Base-by-base conservation (phyloP, 176 grass and related monocot genomes). In the Rhynchospora tenuis region DNA sequence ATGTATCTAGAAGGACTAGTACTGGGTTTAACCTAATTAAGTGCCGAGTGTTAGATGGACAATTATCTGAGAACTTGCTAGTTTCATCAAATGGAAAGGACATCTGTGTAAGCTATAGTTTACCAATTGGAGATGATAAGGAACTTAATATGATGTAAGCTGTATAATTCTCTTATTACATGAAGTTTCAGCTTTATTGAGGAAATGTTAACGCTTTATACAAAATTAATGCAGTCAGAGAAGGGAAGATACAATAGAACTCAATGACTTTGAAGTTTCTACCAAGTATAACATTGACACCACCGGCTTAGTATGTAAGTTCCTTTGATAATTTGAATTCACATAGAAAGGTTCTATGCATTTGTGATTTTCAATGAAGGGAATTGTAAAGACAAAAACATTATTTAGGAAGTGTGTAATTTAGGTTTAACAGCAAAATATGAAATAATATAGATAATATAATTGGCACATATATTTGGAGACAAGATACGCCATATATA, bases 291-390 rank as follows among this genome's bases (percentile, higher is more conserved):
- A 95, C 74, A 93, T 95, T 81, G 93, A 99, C 64, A 95, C 91
- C 17, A 99, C 91, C 43, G 93, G 93, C 78, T 90, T 99, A 86
- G 93, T 98, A 65, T 99, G 96, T 99, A 89, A 95, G 93, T 95
- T 72, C 54, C 29, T 55, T 79, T 88, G 12, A 69, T 72, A 16
- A 16, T 48, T 86, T 90, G 67, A 43, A 51, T 82, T 48, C 66
- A 82, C 2, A 65, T 81, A 13, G 31, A 43, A 56, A 38, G 26
- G 17, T 54, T 61, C 9, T 72, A 58, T 70, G 50, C 20, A 43
- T 70, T 23, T 74, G 16, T 51, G n/a, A 43, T 5, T 77, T 47
- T 85, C 27, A 20, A 19, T 77, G 28, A 48, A 48, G 45, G 54
- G 11, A 51, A 75, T 52, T 27, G 38, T 75, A 51, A 51, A 52